Conservation (phyloP, 2,329 filamentous ascomycete genomes). For the Beauveria sp. region DNA sequence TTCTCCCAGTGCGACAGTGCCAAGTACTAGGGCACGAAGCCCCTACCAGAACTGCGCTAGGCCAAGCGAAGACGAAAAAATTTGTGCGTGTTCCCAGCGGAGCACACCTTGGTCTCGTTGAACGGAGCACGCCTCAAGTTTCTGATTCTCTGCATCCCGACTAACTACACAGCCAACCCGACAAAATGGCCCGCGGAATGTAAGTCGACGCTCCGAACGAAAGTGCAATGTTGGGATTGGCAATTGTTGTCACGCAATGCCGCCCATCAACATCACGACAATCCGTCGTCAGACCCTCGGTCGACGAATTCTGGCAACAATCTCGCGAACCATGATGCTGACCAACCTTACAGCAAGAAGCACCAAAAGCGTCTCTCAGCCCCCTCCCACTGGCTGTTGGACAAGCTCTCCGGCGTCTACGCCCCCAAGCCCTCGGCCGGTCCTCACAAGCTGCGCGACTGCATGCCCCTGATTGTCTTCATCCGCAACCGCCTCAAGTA, state of each 20-base stretch:
- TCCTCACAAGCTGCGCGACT: conserved; percentile 99
- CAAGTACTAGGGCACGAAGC: conserved; percentile 27
- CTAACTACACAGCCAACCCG: conserved; percentile 31
- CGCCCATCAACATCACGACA: no score
- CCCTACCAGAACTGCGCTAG: conserved; percentile 19
- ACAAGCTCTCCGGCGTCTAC: conserved; percentile 95
- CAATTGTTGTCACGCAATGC: background rate
- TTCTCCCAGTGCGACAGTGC: no score
- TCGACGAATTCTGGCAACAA: no score
- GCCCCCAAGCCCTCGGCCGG: conserved; percentile 64
- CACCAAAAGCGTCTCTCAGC: conserved; percentile 99
- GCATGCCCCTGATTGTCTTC: conserved; percentile 98
- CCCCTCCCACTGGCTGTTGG: conserved; percentile 98
- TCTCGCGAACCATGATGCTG: conserved; percentile 17
- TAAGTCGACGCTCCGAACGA: conserved; percentile 29
- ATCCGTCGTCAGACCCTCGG: no score
- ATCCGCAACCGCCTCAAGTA: conserved; percentile 97
- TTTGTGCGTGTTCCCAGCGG: conserved; percentile 20
- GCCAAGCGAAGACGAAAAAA: conserved; percentile 22
- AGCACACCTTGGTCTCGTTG: conserved; percentile 19
- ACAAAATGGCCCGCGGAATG: conserved; percentile 60
- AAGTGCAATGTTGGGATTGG: background rate
- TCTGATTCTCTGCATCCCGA: conserved; percentile 28
- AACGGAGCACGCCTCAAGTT: conserved; percentile 17
- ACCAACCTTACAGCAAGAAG: conserved; percentile 67